Evolutionary conservation across 2,329 filamentous ascomycete genomes (phyloP).

Genomic region (Scorias spongiosa): DNA sequence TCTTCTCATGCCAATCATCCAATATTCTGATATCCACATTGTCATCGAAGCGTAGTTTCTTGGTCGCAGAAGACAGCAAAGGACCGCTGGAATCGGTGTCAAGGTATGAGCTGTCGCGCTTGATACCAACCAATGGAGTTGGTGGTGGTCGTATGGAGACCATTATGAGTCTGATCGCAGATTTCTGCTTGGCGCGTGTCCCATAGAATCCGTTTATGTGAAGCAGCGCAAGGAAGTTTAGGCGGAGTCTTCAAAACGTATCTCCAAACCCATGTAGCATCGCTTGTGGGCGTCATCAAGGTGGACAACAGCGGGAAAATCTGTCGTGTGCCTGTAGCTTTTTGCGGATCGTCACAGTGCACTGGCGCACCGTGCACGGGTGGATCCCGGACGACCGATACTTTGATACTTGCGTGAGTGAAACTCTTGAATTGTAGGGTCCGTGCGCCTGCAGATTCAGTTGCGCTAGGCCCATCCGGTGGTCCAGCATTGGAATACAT

Average conservation of each 20-base stretch:
- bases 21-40: conserved; percentile 31
- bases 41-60: conserved; percentile 33
- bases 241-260: too few species aligned
- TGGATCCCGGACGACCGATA: neutral
- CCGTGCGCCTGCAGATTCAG: neutral
- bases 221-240: too few species aligned
- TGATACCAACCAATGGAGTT: conserved; percentile 11
- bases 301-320: neutral
- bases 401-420: too few species aligned
- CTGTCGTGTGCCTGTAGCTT: neutral
- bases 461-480: neutral
- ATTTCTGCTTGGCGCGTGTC: neutral
- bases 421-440: neutral
- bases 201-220: too few species aligned
- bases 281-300: too few species aligned
- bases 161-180: neutral
- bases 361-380: neutral
- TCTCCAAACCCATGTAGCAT: too few species aligned
- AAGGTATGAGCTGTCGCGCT: conserved; percentile 22
- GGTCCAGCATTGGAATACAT: neutral
- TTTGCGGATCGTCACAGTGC: neutral
- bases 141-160: neutral
- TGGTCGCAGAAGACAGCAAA: conserved; percentile 18
- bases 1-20: conserved; percentile 36
- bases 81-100: conserved; percentile 21